Base-by-base conservation (phyloP, 805 yeast genomes). In the Schwanniomyces polymorphus region DNA sequence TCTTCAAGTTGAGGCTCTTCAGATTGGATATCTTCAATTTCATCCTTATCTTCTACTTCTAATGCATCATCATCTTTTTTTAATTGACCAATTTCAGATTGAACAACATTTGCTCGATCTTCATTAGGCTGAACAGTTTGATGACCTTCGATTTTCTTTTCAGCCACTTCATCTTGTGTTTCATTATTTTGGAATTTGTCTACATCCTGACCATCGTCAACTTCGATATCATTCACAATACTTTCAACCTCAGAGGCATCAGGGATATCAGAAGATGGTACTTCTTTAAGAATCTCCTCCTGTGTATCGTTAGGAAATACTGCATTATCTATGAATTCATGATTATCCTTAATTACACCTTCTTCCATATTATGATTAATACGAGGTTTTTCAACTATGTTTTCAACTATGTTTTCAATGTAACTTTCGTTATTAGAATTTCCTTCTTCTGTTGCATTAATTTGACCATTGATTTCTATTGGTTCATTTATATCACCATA, bases 171-270 rank as follows among this genome's bases (percentile, higher is more conserved):
- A 12, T 14, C 18, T 34, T 21, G 23, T 21, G 4, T 7, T 8
- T 27, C 27, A 14, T 44, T 45, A 9, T 38, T 46, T 11, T 47
- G 16, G 16, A 17, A 10, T 48, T 47, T 34, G 26, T 39, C 44
- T 16, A 4, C 41, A 38, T 38, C 41, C 5, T 21, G 23, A 21
- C 14, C 12, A 21, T 21, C 23, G 23, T 21, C 23, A 3, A 21
- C 18, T 16, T 7, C 14, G 18, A 33, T 4, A 17, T 16, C 38
- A 12, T 10, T 3, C 7, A 33, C 38, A 10, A 21, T 33, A 21
- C 14, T 12, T 7, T 33, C 18, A 10, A n/a, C n/a, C n/a, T n/a
- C n/a, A n/a, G n/a, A n/a, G n/a, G n/a, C n/a, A n/a, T n/a, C n/a
- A n/a, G n/a, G n/a, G n/a, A n/a, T n/a, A n/a, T n/a, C n/a, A n/a